A percentile compares a stretch with the other conserved stretches of the same genome.
phyloP scores from a whole-genome alignment of 2,329 filamentous ascomycete genomes.

The Fusarium brachygibbosum region DNA sequence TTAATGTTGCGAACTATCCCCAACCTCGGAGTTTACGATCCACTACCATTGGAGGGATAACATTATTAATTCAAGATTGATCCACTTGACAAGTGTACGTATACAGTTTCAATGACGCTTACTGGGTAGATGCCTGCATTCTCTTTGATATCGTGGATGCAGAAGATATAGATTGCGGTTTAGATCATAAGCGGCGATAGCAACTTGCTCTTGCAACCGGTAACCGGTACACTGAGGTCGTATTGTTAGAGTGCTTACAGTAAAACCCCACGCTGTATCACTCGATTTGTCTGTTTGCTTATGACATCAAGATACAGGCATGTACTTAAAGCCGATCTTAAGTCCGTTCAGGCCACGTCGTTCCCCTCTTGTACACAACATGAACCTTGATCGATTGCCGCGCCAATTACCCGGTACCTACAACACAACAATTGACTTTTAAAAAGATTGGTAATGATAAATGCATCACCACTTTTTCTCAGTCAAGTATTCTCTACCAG shows the following conservation, averaged over 20 bases:
- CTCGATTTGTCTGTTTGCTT: not conserved
- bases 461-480: too few relatives aligned
- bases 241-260: conserved; percentile 12
- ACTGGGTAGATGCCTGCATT: conserved; percentile 1
- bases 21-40: not conserved
- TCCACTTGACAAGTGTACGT: conserved; percentile 7
- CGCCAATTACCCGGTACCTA: not conserved
- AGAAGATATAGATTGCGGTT: not conserved
- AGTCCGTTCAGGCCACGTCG: conserved; percentile 22
- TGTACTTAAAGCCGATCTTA: conserved; percentile 27
- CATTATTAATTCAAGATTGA: conserved; percentile 32
- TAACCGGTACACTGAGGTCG: not conserved
- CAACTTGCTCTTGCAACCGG: not conserved
- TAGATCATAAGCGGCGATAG: not conserved
- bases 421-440: too few relatives aligned
- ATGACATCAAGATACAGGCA: conserved; percentile 3
- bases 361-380: not conserved
- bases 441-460: too few relatives aligned
- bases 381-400: not conserved
- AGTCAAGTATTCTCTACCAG: too few relatives aligned
- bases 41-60: conserved; percentile 11
- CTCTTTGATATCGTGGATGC: too few relatives aligned
- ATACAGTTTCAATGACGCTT: conserved; percentile 27
- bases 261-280: not conserved
- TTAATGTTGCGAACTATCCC: not conserved